These are phyloP conservation scores for Suillus weaverae DNA, from an alignment of 768 basidiomycete genomes.

Conservation along the genomic window DNA sequence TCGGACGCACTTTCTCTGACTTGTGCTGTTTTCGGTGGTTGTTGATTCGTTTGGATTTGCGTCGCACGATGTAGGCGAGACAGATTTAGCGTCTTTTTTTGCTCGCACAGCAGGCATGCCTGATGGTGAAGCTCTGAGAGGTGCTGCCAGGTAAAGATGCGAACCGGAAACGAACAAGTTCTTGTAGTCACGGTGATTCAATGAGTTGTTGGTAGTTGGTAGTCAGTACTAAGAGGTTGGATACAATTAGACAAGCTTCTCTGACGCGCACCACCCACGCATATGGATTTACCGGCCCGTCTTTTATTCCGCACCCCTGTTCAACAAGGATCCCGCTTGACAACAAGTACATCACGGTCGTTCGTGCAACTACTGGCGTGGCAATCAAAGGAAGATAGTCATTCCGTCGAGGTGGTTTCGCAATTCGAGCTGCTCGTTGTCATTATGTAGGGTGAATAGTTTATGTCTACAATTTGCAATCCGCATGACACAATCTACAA, in stretches of 20 bases:
- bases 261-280: no score
- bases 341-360: no score
- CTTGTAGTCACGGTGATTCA: constrained; percentile 8
- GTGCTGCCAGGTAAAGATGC: constrained; percentile 28
- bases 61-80: constrained; percentile 68
- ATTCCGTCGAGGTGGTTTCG: background rate
- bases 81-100: constrained; percentile 64
- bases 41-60: constrained; percentile 48
- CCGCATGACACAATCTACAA: constrained; percentile 13
- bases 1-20: constrained; percentile 76
- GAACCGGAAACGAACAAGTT: constrained; percentile 19
- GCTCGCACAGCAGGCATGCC: constrained; percentile 65
- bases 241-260: background rate
- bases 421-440: background rate
- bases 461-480: constrained; percentile 13
- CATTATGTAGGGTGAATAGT: constrained; percentile 7
- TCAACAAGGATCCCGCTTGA: no score
- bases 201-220: constrained; percentile 16
- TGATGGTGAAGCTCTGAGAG: constrained; percentile 11
- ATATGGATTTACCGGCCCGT: background rate
- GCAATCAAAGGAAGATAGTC: background rate
- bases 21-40: constrained; percentile 67
- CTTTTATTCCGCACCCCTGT: background rate
- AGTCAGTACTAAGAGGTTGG: background rate
- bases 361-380: no score